Base-by-base conservation (phyloP, 2,329 filamentous ascomycete species). In the Monosporascus cannonballus region DNA sequence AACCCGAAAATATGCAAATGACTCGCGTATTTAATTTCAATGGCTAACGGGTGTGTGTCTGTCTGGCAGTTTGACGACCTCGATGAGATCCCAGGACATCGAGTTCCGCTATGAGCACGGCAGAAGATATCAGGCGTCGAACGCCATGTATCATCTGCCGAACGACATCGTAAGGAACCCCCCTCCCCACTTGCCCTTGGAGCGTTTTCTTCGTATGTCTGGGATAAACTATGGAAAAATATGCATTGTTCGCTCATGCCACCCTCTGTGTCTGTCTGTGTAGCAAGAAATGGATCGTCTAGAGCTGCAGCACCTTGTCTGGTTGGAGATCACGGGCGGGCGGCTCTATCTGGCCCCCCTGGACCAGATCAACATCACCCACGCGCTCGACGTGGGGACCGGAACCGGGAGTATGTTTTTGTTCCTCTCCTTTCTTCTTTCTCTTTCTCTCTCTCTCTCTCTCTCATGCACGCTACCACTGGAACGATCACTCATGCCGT, bases 221-320 rank as follows among this genome's bases (percentile, higher is more conserved):
- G 17, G 18, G 6, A 17, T 17, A 11, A 4, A 39, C 5, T 14
- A 27, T 36, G 47, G n/a, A 17, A n/a, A 41, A 38, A 20, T 11
- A 22, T 45, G 39, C 49, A 47, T 22, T 47, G 42, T 47, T 39
- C n/a, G 39, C 34, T 27, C 45, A 50, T 18, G 37, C 48, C 27
- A 11, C 39, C n/a, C n/a, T 18, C n/a, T 47, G 22, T 46, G 25
- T 14, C 44, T n/a, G 18, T 52, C 36, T n/a, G 15, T 36, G 15
- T 47, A 60, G 58, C 53, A 52, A 54, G 56, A 58, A 54, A 56
- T 59, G 51, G 55, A 60, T 39, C 55, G 58, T 17, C 57, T 60
- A 17, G 58, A 60, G 42, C 52, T 60, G 22, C 58, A 60, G 47
- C 58, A 60, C 48, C 25, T 59, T 20, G 52, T 60, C 36, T 60